Base-by-base conservation (phyloP, 176 grass and related monocot genomes). In the Paspalum notatum region DNA sequence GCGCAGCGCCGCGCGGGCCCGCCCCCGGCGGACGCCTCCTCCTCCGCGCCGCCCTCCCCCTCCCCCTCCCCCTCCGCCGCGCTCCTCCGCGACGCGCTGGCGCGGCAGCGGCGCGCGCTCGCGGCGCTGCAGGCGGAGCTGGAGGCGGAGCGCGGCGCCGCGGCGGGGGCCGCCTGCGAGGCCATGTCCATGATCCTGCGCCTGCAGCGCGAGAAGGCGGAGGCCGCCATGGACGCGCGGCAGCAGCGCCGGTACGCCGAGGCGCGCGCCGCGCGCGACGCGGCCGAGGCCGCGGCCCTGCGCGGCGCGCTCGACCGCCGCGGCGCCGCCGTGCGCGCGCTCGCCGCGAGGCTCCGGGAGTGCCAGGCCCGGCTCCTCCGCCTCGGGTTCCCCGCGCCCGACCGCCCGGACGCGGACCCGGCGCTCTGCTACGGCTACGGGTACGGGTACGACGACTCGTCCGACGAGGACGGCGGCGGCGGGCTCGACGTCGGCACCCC, bases 181-280 rank as follows among this genome's bases (percentile, higher is more conserved):
- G 87, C 94, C 69, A 93, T 93, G 89, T 90, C 84, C 1, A 97
- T 97, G 94, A 97, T 97, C 77, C 72, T 90, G 41, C 91, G 94
- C 42, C 86, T 97, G 66, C 91, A 97, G 86, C 80, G 88, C 9
- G 91, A 97, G 27, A 97, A 93, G 82, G 85, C 94, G 1, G 94
- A 97, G 79, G 84, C 84, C 60, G 84, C 91, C 86, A 92, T 97
- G 65, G 94, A 97, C 84, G 78, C 75, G 0, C 87, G 94, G 13
- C 94, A 97, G 87, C 89, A 91, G 84, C 83, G 78, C 11, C 77
- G 91, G 5, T 87, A 78, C 74, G 91, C 91, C 0, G 94, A 97
- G 81, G 94, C 90, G 65, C 84, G 90, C 41, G 87, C 91, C 85
- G 89, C 91, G 44, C 86, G 91, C 50, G 89, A 86, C 77, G 83